Percentiles rank a stretch among this genome's conserved stretches.
phyloP scores from a whole-genome alignment of 768 basidiomycete genomes.

The Kondoa subrosea region DNA sequence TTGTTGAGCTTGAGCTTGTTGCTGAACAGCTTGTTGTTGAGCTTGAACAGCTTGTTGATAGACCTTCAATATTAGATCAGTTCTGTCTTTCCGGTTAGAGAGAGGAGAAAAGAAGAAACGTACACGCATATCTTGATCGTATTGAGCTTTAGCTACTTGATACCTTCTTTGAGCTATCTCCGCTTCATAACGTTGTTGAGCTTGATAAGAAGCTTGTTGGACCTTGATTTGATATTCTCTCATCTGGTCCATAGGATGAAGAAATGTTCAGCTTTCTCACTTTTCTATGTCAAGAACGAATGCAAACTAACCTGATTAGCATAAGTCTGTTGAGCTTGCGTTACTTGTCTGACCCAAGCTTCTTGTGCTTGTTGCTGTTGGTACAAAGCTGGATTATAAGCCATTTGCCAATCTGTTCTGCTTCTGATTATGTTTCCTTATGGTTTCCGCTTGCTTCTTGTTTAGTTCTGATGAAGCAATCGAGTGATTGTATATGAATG shows the following conservation, averaged over 20 bases:
- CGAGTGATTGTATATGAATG: too few species aligned
- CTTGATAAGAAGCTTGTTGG: background rate
- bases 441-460: too few species aligned
- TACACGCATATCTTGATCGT: background rate
- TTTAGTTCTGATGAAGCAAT: too few species aligned
- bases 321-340: background rate
- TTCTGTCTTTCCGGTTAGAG: background rate
- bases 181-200: background rate
- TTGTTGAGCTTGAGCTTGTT: background rate
- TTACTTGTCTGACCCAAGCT: background rate
- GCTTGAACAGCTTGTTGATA: background rate
- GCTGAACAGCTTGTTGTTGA: background rate
- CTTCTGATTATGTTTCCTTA: too few species aligned
- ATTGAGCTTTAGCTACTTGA: background rate
- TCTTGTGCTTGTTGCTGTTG: background rate
- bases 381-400: too few species aligned
- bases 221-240: background rate
- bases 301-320: background rate
- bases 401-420: too few species aligned
- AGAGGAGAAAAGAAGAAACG: background rate
- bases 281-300: too few species aligned
- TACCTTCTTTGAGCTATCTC: background rate
- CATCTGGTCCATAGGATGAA: too few species aligned
- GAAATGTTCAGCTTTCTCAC: too few species aligned
- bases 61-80: background rate